Conservation (phyloP, 352 stramenopile genomes). For the Elongisporangium prolatum region DNA sequence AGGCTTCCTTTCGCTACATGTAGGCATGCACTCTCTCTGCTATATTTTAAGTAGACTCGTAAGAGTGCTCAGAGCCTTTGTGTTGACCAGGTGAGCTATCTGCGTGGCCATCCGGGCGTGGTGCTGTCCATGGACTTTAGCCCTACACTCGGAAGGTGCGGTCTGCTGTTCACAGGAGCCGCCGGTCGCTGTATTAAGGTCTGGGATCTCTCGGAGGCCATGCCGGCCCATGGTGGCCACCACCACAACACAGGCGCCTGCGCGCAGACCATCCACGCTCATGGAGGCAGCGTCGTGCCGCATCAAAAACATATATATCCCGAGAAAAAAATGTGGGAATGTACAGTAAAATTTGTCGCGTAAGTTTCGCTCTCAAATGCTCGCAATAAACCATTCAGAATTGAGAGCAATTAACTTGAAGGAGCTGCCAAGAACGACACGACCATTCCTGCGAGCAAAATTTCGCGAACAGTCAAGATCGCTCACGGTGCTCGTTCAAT, state of each 20-base stretch:
- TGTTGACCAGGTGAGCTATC: constrained; percentile 25
- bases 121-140: constrained; percentile 50
- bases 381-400: no score
- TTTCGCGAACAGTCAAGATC: no score
- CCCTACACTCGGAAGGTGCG: constrained; percentile 30
- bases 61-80: background rate
- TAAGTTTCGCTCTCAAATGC: no score
- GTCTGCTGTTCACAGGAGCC: constrained; percentile 59
- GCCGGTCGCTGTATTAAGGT: constrained; percentile 65
- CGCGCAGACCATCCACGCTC: constrained; percentile 59
- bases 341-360: no score
- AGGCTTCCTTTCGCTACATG: constrained; percentile 38
- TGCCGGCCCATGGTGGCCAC: constrained; percentile 23
- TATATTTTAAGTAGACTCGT: no score
- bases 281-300: constrained; percentile 54
- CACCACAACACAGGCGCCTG: constrained; percentile 17
- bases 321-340: no score
- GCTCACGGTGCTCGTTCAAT: no score
- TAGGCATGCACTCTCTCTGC: constrained; percentile 18
- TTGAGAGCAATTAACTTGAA: no score
- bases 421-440: no score
- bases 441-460: no score
- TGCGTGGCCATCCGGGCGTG: constrained; percentile 44
- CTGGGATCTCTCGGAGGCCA: constrained; percentile 58
- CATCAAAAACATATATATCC: no score